Base-by-base conservation (phyloP, 116 monocot genomes). In the Iris pallida region DNA sequence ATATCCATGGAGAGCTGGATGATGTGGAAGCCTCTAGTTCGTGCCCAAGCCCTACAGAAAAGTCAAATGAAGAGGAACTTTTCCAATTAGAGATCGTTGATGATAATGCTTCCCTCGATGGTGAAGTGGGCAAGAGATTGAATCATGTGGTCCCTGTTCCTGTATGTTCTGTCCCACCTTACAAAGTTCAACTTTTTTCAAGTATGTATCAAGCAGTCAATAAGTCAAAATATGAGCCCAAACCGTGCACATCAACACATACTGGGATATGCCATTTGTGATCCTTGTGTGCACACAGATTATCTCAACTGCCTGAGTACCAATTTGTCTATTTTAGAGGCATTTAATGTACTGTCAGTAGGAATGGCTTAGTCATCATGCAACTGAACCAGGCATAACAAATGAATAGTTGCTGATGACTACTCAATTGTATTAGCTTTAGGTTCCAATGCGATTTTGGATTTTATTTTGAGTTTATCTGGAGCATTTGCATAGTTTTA, bases 51-150 rank as follows among this genome's bases (percentile, higher is more conserved):
- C 83, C 88, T 63, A 77, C 65, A 60, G 81, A 84, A 57, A 70
- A 61, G 8, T 78, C 75, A 30, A 62, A 49, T 82, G 83, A 79
- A 57, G 84, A 71, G 47, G 75, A 86, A 10, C 73, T 68, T 20
- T 63, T 63, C 58, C 68, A 70, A 42, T 64, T 87, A 58, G 83
- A 93, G 71, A 41, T 85, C 16, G 30, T 65, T 30, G 82, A 94
- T 73, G 82, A 82, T 40, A 82, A 58, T 82, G 82, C 71, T 10
- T 60, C 55, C 17, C 74, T 90, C 47, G 94, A 90, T 74, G 90
- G 82, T 55, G 90, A 94, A 88, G 82, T 94, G 68, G 83, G 82
- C 16, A 78, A 82, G 73, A 82, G 94, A 66, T 78, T 94, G 69
- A 82, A 83, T 80, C 83, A 85, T 41, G 81, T 94, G 84, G 81